A percentile compares a stretch with the other conserved stretches of the same genome.
Evolutionary conservation across 2,329 filamentous ascomycete species (phyloP).

Genomic region (Rutstroemia sp.): DNA sequence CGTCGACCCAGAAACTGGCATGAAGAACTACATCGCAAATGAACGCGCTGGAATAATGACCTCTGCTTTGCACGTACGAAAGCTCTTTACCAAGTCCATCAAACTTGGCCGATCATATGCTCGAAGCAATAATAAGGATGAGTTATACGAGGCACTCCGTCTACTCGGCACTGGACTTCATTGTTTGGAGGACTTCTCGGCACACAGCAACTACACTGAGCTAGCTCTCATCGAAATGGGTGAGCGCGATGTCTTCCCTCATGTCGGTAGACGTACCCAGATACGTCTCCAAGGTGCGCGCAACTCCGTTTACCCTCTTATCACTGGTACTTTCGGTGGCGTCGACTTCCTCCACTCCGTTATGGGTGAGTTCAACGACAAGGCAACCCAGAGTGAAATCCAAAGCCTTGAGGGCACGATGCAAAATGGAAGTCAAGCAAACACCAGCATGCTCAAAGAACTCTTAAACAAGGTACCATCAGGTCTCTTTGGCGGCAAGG

Average conservation of each 20-base stretch:
- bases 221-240: constrained; percentile 82
- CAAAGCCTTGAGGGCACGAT: constrained; percentile 83
- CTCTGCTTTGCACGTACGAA: constrained; percentile 68
- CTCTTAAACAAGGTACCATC: constrained; percentile 76
- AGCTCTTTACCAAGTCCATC: constrained; percentile 66
- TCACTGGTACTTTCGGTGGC: constrained; percentile 90
- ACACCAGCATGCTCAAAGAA: constrained; percentile 69
- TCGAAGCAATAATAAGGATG: constrained; percentile 58
- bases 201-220: constrained; percentile 90
- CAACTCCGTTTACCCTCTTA: constrained; percentile 65
- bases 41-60: constrained; percentile 73
- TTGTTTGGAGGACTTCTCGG: constrained; percentile 86
- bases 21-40: constrained; percentile 95
- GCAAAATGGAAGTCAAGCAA: constrained; percentile 51
- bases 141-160: constrained; percentile 80
- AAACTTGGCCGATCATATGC: constrained; percentile 72
- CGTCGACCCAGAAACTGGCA: constrained; percentile 65
- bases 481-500: constrained; percentile 68
- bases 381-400: constrained; percentile 84
- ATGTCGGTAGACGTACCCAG: constrained; percentile 70
- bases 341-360: constrained; percentile 93
- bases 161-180: constrained; percentile 83
- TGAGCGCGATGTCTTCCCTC: constrained; percentile 74
- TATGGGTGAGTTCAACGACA: constrained; percentile 72
- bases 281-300: constrained; percentile 62